Base-by-base conservation (phyloP, 2,329 filamentous ascomycete species). In the Elsinoe ampelina region DNA sequence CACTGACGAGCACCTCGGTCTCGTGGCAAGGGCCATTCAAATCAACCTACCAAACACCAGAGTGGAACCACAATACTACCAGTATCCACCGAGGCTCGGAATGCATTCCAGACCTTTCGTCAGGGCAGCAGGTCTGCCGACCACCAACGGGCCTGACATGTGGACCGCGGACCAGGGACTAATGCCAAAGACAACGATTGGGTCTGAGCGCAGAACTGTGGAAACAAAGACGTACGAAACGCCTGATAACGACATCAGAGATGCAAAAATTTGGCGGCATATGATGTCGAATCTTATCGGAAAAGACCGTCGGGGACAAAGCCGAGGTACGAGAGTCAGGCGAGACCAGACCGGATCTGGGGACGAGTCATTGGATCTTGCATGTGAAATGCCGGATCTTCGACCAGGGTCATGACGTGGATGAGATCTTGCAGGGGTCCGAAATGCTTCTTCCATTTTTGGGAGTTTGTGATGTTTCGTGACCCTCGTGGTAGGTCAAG, bases 271-370 rank as follows among this genome's bases (percentile, higher is more conserved):
- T 52, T 52, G 48, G 34, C 48, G 48, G 34, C 48, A 52, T 52
- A 52, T 52, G 48, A 52, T 52, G 48, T 52, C 48, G 48, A 52
- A 39, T 38, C 32, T 52, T 52, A 39, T 52, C 48, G 48, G 48
- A 26, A 52, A 52, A 52, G 4, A 35, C 32, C 34, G 48, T 34
- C 48, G 22, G 19, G 38, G 38, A 38, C 8, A 26, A 39, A 39
- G 32, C 48, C 32, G 34, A 39, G 48, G 32, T 22, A 22, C 15
- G 11, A 52, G 48, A 52, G 48, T 52, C 48, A 52, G 26, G 48
- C 15, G 15, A 15, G 20, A 34, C 48, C 15, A 52, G 48, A 52
- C 39, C 34, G 34, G 48, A 52, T 52, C 48, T 52, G 32, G 19
- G 11, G 6, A n/a, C 34, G 48, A 52, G 48, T 52, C 48, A 52